These are phyloP conservation scores for Ustilago nuda DNA, from an alignment of 1,284 basidiomycete species.

Conservation along the genomic window DNA sequence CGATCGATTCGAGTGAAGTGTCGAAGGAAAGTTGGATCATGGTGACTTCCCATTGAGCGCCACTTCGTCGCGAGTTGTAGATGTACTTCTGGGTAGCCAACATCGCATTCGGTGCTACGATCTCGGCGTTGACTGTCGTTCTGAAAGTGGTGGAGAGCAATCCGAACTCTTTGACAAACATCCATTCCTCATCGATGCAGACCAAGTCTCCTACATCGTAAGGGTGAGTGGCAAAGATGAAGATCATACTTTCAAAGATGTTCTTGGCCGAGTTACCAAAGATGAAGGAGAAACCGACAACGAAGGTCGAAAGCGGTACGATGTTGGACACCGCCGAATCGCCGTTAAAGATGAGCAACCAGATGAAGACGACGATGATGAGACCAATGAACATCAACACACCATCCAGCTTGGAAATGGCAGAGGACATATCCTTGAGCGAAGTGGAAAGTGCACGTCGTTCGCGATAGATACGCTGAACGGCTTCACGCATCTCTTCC, in stretches of 20 bases:
- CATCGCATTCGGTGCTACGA: conserved; percentile 83
- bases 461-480: conserved; percentile 83
- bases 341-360: conserved; percentile 81
- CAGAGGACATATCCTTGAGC: conserved; percentile 72
- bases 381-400: conserved; percentile 76
- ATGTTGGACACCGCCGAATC: conserved; percentile 79
- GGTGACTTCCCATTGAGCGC: conserved; percentile 80
- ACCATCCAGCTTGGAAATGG: conserved; percentile 62
- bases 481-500: conserved; percentile 84
- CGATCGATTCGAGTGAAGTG: conserved; percentile 72
- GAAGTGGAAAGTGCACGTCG: conserved; percentile 78
- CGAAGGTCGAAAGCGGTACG: conserved; percentile 82
- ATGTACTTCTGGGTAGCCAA: conserved; percentile 80
- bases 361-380: conserved; percentile 78
- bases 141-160: conserved; percentile 83
- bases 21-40: conserved; percentile 68
- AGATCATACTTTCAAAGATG: conserved; percentile 76
- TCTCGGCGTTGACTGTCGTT: conserved; percentile 80
- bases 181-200: conserved; percentile 67
- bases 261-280: conserved; percentile 85
- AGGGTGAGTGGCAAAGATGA: conserved; percentile 78
- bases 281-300: conserved; percentile 71
- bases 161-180: conserved; percentile 74
- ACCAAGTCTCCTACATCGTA: conserved; percentile 69
- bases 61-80: conserved; percentile 72